These are phyloP conservation scores for Saturnispora hagleri DNA, from an alignment of 805 yeast species.

Conservation along the genomic window DNA sequence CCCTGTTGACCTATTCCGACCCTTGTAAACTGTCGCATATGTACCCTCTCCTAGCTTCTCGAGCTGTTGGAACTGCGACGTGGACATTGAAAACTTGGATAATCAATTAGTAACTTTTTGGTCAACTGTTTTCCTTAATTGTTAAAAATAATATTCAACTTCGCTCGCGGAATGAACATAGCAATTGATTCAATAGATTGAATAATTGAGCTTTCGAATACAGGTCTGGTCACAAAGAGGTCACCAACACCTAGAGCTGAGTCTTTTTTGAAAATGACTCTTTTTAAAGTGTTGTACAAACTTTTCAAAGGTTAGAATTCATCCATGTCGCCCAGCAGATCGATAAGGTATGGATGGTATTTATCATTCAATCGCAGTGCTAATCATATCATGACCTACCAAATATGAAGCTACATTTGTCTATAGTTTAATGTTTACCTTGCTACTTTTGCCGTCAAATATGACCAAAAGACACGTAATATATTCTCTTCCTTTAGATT, in stretches of 20 bases:
- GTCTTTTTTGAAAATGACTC: no score
- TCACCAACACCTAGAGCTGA: no score
- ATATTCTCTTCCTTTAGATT: neutral
- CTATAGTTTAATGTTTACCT: neutral
- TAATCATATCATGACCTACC: no score
- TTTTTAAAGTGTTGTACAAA: no score
- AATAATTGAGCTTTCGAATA: no score
- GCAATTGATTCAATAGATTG: neutral
- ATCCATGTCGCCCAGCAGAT: no score
- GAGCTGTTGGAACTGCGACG: slow-evolving; percentile 40
- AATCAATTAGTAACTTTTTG: neutral
- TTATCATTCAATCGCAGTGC: no score
- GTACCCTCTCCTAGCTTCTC: slow-evolving; percentile 93
- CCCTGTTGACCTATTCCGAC: slow-evolving; percentile 75
- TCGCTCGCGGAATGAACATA: neutral
- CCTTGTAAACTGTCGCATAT: slow-evolving; percentile 98
- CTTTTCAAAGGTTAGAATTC: no score
- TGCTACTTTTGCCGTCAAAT: neutral
- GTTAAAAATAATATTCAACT: neutral
- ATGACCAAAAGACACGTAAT: neutral
- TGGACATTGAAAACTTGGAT: slow-evolving; percentile 11
- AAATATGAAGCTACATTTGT: no score
- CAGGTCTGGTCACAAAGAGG: no score
- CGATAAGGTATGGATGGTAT: no score
- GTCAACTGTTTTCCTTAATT: neutral